Percentiles rank a stretch among this genome's conserved stretches.
These are phyloP conservation scores for Thraustochytrium striatum DNA, from an alignment of 352 stramenopile genomes.

Conservation along the genomic window DNA sequence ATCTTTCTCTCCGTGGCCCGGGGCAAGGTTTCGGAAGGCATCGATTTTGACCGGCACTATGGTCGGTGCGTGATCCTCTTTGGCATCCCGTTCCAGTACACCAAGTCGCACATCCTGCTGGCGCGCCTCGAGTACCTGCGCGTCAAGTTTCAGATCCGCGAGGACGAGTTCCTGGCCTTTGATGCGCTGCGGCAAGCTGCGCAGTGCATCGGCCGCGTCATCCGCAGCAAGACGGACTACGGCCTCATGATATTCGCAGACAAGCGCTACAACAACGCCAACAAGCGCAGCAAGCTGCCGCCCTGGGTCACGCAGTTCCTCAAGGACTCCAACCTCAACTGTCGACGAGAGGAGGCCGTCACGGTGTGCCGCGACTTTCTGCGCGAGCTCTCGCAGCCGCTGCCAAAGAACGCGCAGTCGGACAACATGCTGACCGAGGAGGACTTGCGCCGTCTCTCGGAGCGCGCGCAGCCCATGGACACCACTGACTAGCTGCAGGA, in stretches of 20 bases:
- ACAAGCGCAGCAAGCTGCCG: conserved; percentile 96
- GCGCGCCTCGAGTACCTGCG: conserved; percentile 92
- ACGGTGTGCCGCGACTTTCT: conserved; percentile 91
- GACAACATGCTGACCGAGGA: conserved; percentile 33
- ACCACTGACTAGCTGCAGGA: no score
- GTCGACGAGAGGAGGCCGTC: conserved; percentile 93
- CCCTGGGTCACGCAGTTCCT: conserved; percentile 98
- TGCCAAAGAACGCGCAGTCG: not conserved
- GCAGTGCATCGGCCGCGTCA: conserved; percentile 94
- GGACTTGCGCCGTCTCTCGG: conserved; percentile 10
- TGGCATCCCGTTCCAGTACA: conserved; percentile 96
- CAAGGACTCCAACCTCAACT: conserved; percentile 86
- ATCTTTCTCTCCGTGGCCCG: conserved; percentile 97
- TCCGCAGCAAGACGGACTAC: conserved; percentile 98
- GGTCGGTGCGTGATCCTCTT: conserved; percentile 95
- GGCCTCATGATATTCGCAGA: conserved; percentile 97
- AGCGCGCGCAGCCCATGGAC: no score
- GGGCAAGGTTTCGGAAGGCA: conserved; percentile 97
- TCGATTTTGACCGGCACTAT: conserved; percentile 99
- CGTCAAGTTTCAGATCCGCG: conserved; percentile 72
- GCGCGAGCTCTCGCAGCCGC: conserved; percentile 86
- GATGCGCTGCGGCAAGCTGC: conserved; percentile 92
- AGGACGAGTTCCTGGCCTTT: conserved; percentile 96
- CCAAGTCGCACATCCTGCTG: conserved; percentile 70
- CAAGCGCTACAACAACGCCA: conserved; percentile 92